Conservation (phyloP, 441 rosid genomes). For the Rhodomyrtus psidioides region DNA sequence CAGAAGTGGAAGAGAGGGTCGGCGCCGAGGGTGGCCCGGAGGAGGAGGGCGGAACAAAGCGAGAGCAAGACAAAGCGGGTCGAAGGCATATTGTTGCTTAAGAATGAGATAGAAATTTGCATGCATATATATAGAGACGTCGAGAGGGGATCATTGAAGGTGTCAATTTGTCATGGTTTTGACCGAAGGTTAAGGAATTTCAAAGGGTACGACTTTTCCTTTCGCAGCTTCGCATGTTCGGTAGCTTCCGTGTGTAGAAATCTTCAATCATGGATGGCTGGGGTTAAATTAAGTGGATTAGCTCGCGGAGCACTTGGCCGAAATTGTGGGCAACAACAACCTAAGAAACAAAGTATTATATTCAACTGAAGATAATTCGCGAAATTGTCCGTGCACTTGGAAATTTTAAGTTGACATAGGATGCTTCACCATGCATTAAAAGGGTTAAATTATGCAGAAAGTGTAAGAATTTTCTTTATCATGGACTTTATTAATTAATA, state of each 20-base stretch:
- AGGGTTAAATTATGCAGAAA: no score
- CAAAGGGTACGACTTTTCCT: background rate
- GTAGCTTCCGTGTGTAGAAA: background rate
- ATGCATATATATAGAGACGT: background rate
- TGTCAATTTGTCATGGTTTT: background rate
- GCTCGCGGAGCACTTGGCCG: background rate
- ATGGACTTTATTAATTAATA: no score
- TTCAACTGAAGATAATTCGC: background rate
- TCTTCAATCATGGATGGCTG: background rate
- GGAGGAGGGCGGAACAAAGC: constrained; percentile 7
- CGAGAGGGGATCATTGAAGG: background rate
- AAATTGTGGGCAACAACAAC: background rate
- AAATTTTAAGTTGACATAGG: no score
- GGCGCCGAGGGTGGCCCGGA: constrained; percentile 9
- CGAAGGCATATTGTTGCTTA: background rate
- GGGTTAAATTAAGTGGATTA: background rate
- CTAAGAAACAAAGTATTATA: background rate
- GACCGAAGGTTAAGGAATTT: background rate
- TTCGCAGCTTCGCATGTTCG: background rate
- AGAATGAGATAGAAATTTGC: background rate
- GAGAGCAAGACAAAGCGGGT: background rate
- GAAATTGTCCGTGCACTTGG: background rate
- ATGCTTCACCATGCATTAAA: no score
- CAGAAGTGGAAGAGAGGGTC: constrained; percentile 19
- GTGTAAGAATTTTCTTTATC: no score